phyloP scores from a whole-genome alignment of 2,329 filamentous ascomycete species.

The Stylonectria norvegica region DNA sequence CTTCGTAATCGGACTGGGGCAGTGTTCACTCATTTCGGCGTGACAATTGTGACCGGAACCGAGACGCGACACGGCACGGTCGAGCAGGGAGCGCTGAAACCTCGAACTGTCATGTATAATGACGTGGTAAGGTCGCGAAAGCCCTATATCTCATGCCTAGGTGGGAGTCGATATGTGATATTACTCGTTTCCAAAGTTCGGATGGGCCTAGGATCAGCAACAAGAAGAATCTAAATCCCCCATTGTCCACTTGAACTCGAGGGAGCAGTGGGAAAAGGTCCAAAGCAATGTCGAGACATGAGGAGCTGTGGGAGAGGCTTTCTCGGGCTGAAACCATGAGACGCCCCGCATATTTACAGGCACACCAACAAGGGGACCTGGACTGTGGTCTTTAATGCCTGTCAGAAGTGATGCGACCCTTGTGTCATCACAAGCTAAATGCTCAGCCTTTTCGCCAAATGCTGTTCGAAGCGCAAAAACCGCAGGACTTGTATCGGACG shows the following conservation, averaged over 20 bases:
- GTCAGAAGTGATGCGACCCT: conserved; percentile 26
- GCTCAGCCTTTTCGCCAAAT: conserved; percentile 10
- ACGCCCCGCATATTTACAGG: conserved; percentile 21
- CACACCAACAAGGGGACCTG: conserved; percentile 17
- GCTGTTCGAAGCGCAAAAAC: conserved; percentile 11
- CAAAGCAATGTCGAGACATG: too few relatives aligned
- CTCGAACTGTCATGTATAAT: neutral
- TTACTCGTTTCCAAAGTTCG: too few relatives aligned
- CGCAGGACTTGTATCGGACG: conserved; percentile 7
- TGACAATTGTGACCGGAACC: conserved; percentile 3
- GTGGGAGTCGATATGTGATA: neutral
- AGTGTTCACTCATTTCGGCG: conserved; percentile 16
- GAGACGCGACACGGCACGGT: conserved; percentile 4
- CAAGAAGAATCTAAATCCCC: too few relatives aligned
- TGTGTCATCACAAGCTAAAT: conserved; percentile 24
- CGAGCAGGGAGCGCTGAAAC: neutral
- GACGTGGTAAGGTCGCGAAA: conserved; percentile 1
- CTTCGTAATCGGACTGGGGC: conserved; percentile 12
- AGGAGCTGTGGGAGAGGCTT: conserved; percentile 11
- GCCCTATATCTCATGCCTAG: neutral
- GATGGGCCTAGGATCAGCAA: too few relatives aligned
- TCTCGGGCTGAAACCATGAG: conserved; percentile 14
- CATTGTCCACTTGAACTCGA: conserved; percentile 1
- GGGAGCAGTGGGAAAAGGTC: conserved; percentile 15
- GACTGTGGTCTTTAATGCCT: conserved; percentile 10